phyloP scores from a whole-genome alignment of 306 rosid genomes.

The Arachis stenosperma region DNA sequence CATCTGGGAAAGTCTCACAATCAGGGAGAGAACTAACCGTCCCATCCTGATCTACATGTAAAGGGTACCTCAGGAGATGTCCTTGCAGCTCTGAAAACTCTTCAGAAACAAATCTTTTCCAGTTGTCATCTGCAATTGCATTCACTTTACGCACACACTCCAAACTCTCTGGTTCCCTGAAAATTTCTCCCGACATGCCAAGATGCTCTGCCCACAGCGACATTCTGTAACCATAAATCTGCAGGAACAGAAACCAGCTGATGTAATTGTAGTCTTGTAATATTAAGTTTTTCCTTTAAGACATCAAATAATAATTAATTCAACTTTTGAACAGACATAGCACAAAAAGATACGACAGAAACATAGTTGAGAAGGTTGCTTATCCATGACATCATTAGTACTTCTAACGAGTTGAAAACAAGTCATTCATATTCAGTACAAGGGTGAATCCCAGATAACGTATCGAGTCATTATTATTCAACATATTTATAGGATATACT shows the following conservation, averaged over 20 bases:
- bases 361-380: conserved; percentile 18
- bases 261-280: not conserved
- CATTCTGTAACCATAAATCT: conserved; percentile 93
- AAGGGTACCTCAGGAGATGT: conserved; percentile 83
- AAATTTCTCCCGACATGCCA: conserved; percentile 51
- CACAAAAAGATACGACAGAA: conserved; percentile 7
- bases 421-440: conserved; percentile 16
- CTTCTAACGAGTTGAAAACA: conserved; percentile 24
- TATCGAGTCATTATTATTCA: conserved; percentile 21
- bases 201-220: conserved; percentile 95
- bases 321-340: conserved; percentile 7
- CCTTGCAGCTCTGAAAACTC: conserved; percentile 62
- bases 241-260: conserved; percentile 30
- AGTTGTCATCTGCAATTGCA: conserved; percentile 62
- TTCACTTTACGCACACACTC: conserved; percentile 75
- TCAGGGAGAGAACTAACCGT: conserved; percentile 53
- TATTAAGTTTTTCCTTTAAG: conserved; percentile 30
- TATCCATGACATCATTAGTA: conserved; percentile 23
- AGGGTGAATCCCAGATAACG: conserved; percentile 16
- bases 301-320: conserved; percentile 5
- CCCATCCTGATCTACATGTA: conserved; percentile 64
- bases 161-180: conserved; percentile 68
- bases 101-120: conserved; percentile 55
- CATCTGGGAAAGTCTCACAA: conserved; percentile 75
- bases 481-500: conserved; percentile 18